Evolutionary conservation across 2,329 filamentous ascomycete species (phyloP).

Genomic region (Diaporthe capsici): DNA sequence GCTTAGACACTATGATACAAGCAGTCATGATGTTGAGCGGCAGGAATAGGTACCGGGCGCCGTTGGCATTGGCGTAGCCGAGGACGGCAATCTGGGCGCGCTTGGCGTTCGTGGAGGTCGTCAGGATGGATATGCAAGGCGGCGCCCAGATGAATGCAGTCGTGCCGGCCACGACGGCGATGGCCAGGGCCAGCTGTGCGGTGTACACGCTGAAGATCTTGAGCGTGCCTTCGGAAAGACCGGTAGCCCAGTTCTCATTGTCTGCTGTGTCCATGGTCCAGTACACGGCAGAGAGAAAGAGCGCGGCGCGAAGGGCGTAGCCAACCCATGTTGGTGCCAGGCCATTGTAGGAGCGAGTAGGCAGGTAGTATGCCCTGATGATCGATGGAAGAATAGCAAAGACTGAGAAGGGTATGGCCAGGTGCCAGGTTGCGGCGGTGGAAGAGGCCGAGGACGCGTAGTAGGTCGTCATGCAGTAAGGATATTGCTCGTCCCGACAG

Average conservation of each 20-base stretch:
- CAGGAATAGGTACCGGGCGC: slow-evolving; percentile 89
- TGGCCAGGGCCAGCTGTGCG: slow-evolving; percentile 83
- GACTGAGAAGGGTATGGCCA: slow-evolving; percentile 83
- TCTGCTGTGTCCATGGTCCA: slow-evolving; percentile 93
- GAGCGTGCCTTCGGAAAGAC: slow-evolving; percentile 70
- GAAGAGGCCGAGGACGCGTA: slow-evolving; percentile 94
- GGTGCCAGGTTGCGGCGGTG: slow-evolving; percentile 92
- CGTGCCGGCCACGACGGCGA: slow-evolving; percentile 87
- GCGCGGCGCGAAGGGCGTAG: slow-evolving; percentile 80
- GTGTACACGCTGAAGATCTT: slow-evolving; percentile 83
- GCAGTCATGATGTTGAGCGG: slow-evolving; percentile 83
- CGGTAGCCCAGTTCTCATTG: slow-evolving; percentile 83
- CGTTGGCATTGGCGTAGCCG: slow-evolving; percentile 94
- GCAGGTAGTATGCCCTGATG: slow-evolving; percentile 83
- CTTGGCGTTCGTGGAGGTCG: slow-evolving; percentile 58
- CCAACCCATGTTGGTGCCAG: slow-evolving; percentile 89
- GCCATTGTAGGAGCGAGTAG: slow-evolving; percentile 90
- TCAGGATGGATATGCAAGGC: slow-evolving; percentile 83
- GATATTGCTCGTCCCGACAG: slow-evolving; percentile 98
- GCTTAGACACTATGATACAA: slow-evolving; percentile 88
- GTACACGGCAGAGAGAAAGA: slow-evolving; percentile 83
- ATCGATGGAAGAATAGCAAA: slow-evolving; percentile 80
- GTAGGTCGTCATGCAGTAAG: slow-evolving; percentile 94
- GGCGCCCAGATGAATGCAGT: slow-evolving; percentile 89
- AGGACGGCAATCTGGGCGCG: slow-evolving; percentile 79